These are phyloP conservation scores for Pestalotiopsis sp. DNA, from an alignment of 2,329 filamentous ascomycete species.

Conservation along the genomic window DNA sequence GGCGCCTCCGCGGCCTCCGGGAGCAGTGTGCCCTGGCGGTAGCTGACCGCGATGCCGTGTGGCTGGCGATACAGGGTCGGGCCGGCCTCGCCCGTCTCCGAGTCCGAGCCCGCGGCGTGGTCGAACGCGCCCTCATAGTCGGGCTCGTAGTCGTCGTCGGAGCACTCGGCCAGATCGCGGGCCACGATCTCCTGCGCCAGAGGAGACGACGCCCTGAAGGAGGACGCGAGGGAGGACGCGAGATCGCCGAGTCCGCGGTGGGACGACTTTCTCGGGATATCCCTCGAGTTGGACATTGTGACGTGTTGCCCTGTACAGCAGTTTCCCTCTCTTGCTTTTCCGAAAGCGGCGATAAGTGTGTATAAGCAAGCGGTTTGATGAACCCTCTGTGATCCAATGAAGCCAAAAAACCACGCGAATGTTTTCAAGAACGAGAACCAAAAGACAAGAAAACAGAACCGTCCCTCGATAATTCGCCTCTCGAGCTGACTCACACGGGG, in stretches of 20 bases:
- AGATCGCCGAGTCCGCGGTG: slow-evolving; percentile 22
- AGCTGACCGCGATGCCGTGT: slow-evolving; percentile 72
- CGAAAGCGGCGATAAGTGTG: background rate
- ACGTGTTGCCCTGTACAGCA: background rate
- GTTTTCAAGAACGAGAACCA: background rate
- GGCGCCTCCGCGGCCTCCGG: slow-evolving; percentile 49
- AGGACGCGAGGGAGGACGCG: slow-evolving; percentile 39
- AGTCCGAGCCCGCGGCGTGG: slow-evolving; percentile 29
- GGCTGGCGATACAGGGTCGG: slow-evolving; percentile 71
- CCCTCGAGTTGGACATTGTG: slow-evolving; percentile 23
- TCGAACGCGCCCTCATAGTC: slow-evolving; percentile 24
- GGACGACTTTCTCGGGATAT: slow-evolving; percentile 22
- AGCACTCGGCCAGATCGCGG: slow-evolving; percentile 65
- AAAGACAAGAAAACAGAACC: background rate
- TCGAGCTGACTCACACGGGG: background rate
- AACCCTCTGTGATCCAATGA: background rate
- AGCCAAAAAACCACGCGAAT: background rate
- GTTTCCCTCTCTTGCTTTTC: background rate
- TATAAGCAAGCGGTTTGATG: background rate
- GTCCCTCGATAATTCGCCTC: background rate
- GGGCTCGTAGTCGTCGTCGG: slow-evolving; percentile 49
- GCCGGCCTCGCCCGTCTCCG: slow-evolving; percentile 37
- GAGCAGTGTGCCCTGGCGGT: slow-evolving; percentile 68
- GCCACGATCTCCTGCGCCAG: slow-evolving; percentile 66
- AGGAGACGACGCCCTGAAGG: slow-evolving; percentile 61